Percentiles rank a stretch among this genome's conserved stretches.
Evolutionary conservation across 2,329 filamentous ascomycete genomes (phyloP).

Genomic region (Epichloe glyceriae): DNA sequence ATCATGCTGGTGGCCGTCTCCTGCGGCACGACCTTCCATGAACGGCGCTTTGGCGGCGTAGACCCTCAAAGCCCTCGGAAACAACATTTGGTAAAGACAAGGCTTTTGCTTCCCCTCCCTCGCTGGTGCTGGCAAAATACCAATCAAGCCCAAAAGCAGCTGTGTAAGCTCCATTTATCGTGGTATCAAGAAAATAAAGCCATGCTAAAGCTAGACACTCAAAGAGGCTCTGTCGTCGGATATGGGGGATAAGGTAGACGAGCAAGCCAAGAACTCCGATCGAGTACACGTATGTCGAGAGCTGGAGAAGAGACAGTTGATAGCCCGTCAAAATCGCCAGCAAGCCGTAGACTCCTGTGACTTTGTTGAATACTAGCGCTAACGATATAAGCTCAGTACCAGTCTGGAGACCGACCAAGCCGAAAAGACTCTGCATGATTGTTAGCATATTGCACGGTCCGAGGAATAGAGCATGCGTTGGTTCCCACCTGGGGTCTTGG

Average conservation of each 20-base stretch:
- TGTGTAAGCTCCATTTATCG: slow-evolving; percentile 74
- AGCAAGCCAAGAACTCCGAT: slow-evolving; percentile 56
- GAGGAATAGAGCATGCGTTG: background rate
- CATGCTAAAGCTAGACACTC: slow-evolving; percentile 73
- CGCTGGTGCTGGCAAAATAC: slow-evolving; percentile 57
- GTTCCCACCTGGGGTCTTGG: slow-evolving; percentile 27
- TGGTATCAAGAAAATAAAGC: slow-evolving; percentile 71
- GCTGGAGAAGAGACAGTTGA: slow-evolving; percentile 66
- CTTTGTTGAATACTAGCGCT: slow-evolving; percentile 79
- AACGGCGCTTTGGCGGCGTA: slow-evolving; percentile 20
- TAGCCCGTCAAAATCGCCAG: slow-evolving; percentile 82
- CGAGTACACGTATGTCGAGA: slow-evolving; percentile 87
- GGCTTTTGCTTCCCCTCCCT: slow-evolving; percentile 18
- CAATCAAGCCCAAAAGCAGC: slow-evolving; percentile 69
- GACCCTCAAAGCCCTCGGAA: slow-evolving; percentile 20
- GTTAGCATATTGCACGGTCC: slow-evolving; percentile 3
- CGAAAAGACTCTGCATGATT: slow-evolving; percentile 59
- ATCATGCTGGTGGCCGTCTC: slow-evolving; percentile 63
- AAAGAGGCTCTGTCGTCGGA: slow-evolving; percentile 65
- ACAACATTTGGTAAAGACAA: slow-evolving; percentile 15
- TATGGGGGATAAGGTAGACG: slow-evolving; percentile 61
- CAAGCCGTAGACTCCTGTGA: slow-evolving; percentile 80
- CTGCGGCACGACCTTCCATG: slow-evolving; percentile 30
- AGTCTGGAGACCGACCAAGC: slow-evolving; percentile 73
- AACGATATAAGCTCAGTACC: slow-evolving; percentile 76